Percentiles rank a stretch among this genome's conserved stretches.
phyloP scores from a whole-genome alignment of 208 protist species.

The Acanthamoeba castellanii region DNA sequence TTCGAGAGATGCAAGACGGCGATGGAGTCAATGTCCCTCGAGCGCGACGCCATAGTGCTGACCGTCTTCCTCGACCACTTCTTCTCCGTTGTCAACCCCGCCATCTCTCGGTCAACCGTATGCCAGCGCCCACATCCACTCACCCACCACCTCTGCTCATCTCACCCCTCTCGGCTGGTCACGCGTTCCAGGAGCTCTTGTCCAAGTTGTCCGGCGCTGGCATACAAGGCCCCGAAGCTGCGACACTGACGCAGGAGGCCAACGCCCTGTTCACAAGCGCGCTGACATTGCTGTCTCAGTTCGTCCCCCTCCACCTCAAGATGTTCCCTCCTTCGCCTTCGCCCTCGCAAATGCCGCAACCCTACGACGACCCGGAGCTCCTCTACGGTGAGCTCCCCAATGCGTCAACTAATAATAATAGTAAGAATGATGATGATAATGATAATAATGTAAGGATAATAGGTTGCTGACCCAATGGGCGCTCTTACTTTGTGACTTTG shows the following conservation, averaged over 20 bases:
- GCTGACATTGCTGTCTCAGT: background rate
- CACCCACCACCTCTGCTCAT: background rate
- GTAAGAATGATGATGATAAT: too few species aligned
- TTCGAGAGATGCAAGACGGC: background rate
- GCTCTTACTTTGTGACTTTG: background rate
- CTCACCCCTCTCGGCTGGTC: background rate
- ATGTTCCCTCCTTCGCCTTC: background rate
- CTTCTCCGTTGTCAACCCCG: background rate
- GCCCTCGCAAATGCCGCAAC: background rate
- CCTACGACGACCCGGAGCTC: constrained; percentile 2
- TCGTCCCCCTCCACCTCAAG: background rate
- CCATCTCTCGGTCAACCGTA: background rate
- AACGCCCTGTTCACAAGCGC: background rate
- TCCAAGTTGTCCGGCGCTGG: background rate
- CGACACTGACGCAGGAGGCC: background rate
- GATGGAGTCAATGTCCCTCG: background rate
- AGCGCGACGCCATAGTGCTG: background rate
- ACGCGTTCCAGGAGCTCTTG: background rate
- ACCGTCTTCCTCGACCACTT: background rate
- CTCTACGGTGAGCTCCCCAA: background rate
- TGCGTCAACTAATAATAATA: too few species aligned
- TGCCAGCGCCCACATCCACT: background rate
- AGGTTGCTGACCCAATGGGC: background rate
- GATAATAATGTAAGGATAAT: too few species aligned
- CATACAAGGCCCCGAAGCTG: background rate